Percentiles rank a stretch among this genome's conserved stretches.
phyloP scores from a whole-genome alignment of 106 monocot species.

The Gastrodia elata region DNA sequence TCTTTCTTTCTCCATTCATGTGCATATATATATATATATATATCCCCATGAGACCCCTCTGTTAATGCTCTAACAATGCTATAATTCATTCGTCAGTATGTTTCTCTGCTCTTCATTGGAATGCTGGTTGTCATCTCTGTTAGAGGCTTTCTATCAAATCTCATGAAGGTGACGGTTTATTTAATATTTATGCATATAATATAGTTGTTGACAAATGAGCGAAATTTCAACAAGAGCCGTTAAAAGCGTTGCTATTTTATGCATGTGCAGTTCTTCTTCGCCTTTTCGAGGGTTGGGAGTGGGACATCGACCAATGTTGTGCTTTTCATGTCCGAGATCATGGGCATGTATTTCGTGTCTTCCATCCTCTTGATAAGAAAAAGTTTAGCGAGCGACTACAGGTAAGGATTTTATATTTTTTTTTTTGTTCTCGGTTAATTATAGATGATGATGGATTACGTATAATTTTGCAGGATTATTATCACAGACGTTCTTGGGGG shows the following conservation, averaged over 20 bases:
- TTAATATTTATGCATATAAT: not conserved
- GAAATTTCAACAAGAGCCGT: not conserved
- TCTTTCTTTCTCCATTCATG: too few species aligned
- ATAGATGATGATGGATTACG: not conserved
- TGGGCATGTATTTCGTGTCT: conserved; percentile 99
- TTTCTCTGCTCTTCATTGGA: conserved; percentile 92
- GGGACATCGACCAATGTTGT: conserved; percentile 93
- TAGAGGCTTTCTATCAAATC: conserved; percentile 82
- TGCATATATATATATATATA: too few species aligned
- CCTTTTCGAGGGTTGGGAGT: conserved; percentile 87
- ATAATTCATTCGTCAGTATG: too few species aligned
- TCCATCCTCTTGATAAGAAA: conserved; percentile 92
- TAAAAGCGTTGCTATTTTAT: conserved; percentile 12
- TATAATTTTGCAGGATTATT: conserved; percentile 68
- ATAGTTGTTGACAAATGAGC: not conserved
- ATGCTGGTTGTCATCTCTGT: conserved; percentile 95
- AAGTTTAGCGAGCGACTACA: conserved; percentile 93
- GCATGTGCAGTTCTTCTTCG: conserved; percentile 93
- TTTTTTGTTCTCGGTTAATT: not conserved
- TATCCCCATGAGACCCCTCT: too few species aligned
- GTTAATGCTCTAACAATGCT: too few species aligned
- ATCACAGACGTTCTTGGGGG: conserved; percentile 94
- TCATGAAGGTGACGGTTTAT: conserved; percentile 83
- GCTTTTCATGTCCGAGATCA: conserved; percentile 94
- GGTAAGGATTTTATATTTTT: conserved; percentile 28